These are phyloP conservation scores for Lentinula detonsa DNA, from an alignment of 768 basidiomycete species.

Conservation along the genomic window DNA sequence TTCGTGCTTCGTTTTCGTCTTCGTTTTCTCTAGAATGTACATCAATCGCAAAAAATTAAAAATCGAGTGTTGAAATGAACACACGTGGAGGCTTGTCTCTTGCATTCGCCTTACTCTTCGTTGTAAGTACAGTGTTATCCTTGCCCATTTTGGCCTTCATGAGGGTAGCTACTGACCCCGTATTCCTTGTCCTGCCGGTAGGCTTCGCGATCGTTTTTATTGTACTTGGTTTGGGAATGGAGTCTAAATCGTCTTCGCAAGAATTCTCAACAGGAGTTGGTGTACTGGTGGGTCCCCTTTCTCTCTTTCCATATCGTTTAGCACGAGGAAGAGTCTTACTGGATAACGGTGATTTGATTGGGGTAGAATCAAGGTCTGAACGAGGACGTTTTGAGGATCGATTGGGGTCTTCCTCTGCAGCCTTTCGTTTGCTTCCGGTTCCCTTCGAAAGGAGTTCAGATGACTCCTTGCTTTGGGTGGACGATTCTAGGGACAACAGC, in stretches of 20 bases:
- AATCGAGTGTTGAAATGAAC: no score
- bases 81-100: background rate
- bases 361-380: background rate
- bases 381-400: conserved; percentile 3
- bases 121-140: conserved; percentile 11
- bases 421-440: background rate
- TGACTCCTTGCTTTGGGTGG: background rate
- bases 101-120: background rate
- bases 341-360: conserved; percentile 4
- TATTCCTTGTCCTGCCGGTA: background rate
- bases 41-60: background rate
- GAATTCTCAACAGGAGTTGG: conserved; percentile 16
- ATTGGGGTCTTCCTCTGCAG: background rate
- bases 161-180: conserved; percentile 15
- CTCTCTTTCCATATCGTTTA: conserved; percentile 26
- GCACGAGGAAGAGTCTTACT: conserved; percentile 9
- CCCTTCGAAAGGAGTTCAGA: background rate
- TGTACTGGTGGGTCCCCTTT: conserved; percentile 16
- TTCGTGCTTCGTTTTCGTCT: background rate
- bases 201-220: background rate
- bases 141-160: conserved; percentile 27
- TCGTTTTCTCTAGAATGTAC: background rate
- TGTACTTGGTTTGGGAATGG: conserved; percentile 15
- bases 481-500: background rate
- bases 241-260: conserved; percentile 23